Evolutionary conservation across 768 basidiomycete genomes (phyloP), one percentile per base, ranked within the genome.

Genomic region (Tricholoma matsutake): DNA sequence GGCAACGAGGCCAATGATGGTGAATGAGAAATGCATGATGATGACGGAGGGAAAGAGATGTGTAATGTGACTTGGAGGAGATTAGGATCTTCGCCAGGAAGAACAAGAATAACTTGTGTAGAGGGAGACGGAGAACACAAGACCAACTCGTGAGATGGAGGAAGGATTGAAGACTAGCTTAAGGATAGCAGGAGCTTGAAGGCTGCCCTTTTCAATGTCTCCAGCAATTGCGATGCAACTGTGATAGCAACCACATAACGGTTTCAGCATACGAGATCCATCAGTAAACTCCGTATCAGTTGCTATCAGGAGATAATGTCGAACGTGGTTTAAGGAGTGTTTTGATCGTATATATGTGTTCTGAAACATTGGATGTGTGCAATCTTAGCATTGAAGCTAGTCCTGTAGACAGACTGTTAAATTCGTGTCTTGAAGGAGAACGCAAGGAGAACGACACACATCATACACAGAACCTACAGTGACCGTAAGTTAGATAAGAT

Each of bases 111-210:
- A 56, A 55, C 39, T 56, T 60, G 51, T 62, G 60, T 52, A 35
- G 51, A 47, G 14, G 47, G 52, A n/a, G 59, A 47, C 59, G 64
- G 68, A 66, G 59, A 60, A 68, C 70, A 75, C 72, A 72, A 76
- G 73, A 70, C 69, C 69, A 59, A 68, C 74, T 75, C 69, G 72
- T 70, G 69, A 62, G 64, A 63, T 60, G 63, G 61, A 39, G 59
- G 57, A 59, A 62, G 64, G 68, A 57, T 60, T 73, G 74, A 75
- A 75, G 73, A 62, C 75, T 75, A 73, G 73, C 76, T 76, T 75
- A 61, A 41, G 43, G 66, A 64, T 34, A 31, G 43, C 32, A 57
- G 28, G 14, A 51, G 32, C n/a, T 16, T 43, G 22, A 14, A 2
- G 20, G 4, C 25, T 5, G 28, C 43, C 45, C 63, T 64, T 64